phyloP scores from a whole-genome alignment of 257 asterid species.

The Gardenia jasminoides region DNA sequence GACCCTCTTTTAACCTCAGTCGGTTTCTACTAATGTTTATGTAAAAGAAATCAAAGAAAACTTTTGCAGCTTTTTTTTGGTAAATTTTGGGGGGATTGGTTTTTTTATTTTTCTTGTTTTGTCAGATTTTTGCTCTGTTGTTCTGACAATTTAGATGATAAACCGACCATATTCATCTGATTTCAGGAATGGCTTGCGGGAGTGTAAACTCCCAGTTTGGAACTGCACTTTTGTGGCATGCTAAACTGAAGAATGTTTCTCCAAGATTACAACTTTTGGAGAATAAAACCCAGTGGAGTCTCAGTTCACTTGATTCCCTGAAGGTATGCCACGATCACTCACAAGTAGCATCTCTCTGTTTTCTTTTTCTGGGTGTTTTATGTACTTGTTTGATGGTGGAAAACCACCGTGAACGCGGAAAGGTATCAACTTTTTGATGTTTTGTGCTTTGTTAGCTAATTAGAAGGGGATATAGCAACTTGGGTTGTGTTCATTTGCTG shows the following conservation, averaged over 20 bases:
- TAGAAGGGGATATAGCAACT: neutral
- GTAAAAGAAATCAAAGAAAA: neutral
- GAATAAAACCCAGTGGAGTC: conserved; percentile 27
- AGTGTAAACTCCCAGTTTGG: conserved; percentile 42
- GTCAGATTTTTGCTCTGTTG: too few relatives aligned
- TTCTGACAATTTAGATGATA: neutral
- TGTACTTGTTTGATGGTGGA: neutral
- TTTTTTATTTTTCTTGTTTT: neutral
- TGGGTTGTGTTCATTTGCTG: neutral
- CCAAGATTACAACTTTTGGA: conserved; percentile 38
- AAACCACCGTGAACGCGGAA: neutral
- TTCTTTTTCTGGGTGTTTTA: neutral
- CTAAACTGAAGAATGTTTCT: conserved; percentile 29
- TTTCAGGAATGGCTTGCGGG: conserved; percentile 62
- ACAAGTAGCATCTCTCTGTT: neutral
- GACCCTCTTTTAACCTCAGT: neutral
- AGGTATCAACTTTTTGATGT: neutral
- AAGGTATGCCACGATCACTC: conserved; percentile 36
- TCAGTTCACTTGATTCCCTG: conserved; percentile 59
- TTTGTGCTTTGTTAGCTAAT: neutral
- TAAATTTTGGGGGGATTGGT: neutral
- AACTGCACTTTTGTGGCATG: conserved; percentile 26
- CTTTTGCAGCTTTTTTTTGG: neutral
- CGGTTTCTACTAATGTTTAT: neutral
- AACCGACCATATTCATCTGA: neutral